Conservation (phyloP, 2,329 filamentous ascomycete species). For the Paecilomyces niveus region DNA sequence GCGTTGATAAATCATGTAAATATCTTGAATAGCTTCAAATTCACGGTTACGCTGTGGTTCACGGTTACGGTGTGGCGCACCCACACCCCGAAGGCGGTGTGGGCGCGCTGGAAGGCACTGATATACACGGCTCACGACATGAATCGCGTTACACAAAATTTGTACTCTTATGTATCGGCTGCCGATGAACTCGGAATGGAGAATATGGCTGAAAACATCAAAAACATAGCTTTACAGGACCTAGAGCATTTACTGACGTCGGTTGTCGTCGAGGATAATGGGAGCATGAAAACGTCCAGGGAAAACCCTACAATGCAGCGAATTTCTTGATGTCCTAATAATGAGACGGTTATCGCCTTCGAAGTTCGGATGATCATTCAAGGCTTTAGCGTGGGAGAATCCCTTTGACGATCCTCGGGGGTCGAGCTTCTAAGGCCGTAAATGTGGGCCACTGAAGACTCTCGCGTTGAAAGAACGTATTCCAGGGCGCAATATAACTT, state of each 20-base stretch:
- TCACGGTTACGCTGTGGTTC: too few relatives aligned
- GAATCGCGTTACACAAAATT: neutral
- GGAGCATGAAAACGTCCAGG: neutral
- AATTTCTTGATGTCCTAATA: neutral
- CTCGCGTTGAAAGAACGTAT: neutral
- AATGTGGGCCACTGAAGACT: neutral
- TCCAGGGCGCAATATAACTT: too few relatives aligned
- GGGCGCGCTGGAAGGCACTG: too few relatives aligned
- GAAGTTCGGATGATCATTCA: neutral
- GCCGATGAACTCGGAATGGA: neutral
- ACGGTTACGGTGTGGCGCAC: too few relatives aligned
- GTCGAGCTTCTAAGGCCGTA: neutral
- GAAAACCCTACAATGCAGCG: neutral
- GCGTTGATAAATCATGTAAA: too few relatives aligned
- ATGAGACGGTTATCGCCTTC: neutral
- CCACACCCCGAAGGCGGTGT: too few relatives aligned
- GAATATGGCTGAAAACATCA: neutral
- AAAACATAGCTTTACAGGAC: neutral
- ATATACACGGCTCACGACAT: neutral
- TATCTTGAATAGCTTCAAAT: too few relatives aligned
- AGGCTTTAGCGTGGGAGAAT: neutral
- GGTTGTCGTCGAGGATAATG: neutral
- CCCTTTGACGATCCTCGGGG: neutral
- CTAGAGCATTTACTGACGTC: neutral
- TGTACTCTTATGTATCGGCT: neutral